Evolutionary conservation across 345 rosid species (phyloP), one percentile per base, ranked within the genome.

Genomic region (Salix udensis): DNA sequence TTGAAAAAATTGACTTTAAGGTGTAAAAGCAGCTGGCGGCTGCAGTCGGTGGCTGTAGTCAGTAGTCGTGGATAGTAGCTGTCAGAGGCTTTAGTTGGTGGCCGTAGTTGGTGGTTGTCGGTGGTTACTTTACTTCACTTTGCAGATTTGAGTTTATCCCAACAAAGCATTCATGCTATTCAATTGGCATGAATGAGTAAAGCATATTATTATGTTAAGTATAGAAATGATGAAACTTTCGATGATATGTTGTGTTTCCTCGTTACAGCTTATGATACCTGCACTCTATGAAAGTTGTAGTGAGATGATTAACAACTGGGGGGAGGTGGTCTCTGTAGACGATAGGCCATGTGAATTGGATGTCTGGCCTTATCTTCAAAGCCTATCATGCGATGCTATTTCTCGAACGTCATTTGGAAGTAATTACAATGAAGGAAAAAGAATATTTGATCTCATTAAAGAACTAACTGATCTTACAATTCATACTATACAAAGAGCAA

Each of bases 341-440:
- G 66, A 74, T 15, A 79, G 75, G 34, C 60, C 80, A 0, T 19
- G 44, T 9, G 89, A 86, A 78, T 5, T 86, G 0, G 87, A 88
- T 71, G 76, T 78, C 34, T 84, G 86, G 85, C 87, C 88, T 19
- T 36, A 74, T 64, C 77, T 88, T n/a, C 83, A 75, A 55, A 65
- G 71, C 61, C 70, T 88, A 67, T 79, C 88, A 1, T 71, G 88
- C 1, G 90, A 88, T 55, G 82, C 75, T 5, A 88, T 88, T 74
- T 82, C 92, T 14, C 66, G 87, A 71, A 79, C 85, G 11, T 34
- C 36, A 34, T 34, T 34, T 34, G 36, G 36, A 34, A 34, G 36
- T 34, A 34, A 34, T 34, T 34, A 87, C 89, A 77, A 85, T 61
- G 86, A 88, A 78, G 91, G 89, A 23, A 79, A 24, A 60, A 73